Evolutionary conservation across 164 flowering plant species (phyloP), one percentile per base, ranked within the genome.

Genomic region (Cinnamomum micranthum): DNA sequence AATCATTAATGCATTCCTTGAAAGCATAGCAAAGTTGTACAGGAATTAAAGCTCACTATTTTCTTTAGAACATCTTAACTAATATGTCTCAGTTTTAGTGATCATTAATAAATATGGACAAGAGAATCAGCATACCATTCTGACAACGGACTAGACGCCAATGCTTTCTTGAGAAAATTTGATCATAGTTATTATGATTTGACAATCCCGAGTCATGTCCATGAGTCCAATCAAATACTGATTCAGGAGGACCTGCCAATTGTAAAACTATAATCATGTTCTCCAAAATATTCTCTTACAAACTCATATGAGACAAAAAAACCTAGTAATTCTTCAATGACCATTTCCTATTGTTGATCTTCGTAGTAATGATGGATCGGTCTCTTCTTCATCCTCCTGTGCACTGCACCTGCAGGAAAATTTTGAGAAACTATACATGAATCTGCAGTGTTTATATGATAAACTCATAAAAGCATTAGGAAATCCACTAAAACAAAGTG

Each of bases 111-210:
- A 41, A 6, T 41, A 41, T 41, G 47, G 24, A 69, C 1, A 69
- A 11, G 67, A 14, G 20, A 67, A 25, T 51, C 65, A 66, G 62
- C 74, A 65, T 80, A 58, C 99, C 99, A 84, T 96, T 96, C 87
- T 94, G 99, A 82, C 99, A 96, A 63, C 93, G 95, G 51, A 94
- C 87, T 80, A 96, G 91, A 80, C 99, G 99, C 99, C 99, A 94
- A 82, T 90, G 88, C 82, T 90, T 96, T 77, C 91, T 85, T 3
- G 98, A 88, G 81, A 93, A 92, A 64, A 93, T 96, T 80, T 90
- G 98, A 81, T 82, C 89, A 78, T 85, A 84, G 68, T 75, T 79
- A 74, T 86, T 85, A 73, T 90, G 91, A 82, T 86, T 92, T 63
- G 90, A 85, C 73, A 94, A 84, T 19, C 91, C 93, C 50, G 92